These are phyloP conservation scores for Podaxis carcinomalis DNA, from an alignment of 768 basidiomycete species.

Conservation along the genomic window DNA sequence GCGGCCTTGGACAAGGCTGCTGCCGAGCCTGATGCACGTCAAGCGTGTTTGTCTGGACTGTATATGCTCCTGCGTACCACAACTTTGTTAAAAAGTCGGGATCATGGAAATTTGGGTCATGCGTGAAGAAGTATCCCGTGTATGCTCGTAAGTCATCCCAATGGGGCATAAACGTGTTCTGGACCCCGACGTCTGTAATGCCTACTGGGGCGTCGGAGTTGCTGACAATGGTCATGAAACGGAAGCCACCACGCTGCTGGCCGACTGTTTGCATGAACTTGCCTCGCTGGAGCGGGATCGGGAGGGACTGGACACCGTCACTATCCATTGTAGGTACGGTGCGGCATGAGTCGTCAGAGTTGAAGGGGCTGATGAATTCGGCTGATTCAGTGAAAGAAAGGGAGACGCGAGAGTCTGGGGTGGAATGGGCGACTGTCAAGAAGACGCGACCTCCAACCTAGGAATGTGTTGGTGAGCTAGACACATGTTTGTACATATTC, in stretches of 20 bases:
- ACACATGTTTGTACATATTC: neutral
- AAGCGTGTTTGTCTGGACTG: conserved; percentile 47
- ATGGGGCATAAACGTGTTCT: conserved; percentile 45
- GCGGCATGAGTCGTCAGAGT: conserved; percentile 37
- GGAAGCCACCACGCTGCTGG: conserved; percentile 43
- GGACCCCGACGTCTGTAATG: conserved; percentile 38
- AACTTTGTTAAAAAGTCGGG: conserved; percentile 42
- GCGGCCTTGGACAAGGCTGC: conserved; percentile 23
- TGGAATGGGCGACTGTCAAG: conserved; percentile 22
- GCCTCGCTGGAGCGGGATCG: conserved; percentile 22
- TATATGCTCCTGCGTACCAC: conserved; percentile 55
- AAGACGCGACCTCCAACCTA: conserved; percentile 23
- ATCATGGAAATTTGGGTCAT: conserved; percentile 38
- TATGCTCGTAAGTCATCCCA: conserved; percentile 42
- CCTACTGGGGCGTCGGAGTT: conserved; percentile 31
- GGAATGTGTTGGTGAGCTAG: neutral
- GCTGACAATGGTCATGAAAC: conserved; percentile 41
- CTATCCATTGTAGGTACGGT: conserved; percentile 19
- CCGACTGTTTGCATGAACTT: conserved; percentile 30
- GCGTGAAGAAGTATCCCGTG: conserved; percentile 43
- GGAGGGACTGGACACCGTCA: conserved; percentile 31
- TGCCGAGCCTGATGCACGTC: conserved; percentile 30
- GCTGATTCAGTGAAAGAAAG: conserved; percentile 49
- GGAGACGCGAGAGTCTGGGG: conserved; percentile 30
- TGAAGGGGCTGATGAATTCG: conserved; percentile 38